phyloP scores from a whole-genome alignment of 2,329 filamentous ascomycete genomes.

The Neurospora sp. region DNA sequence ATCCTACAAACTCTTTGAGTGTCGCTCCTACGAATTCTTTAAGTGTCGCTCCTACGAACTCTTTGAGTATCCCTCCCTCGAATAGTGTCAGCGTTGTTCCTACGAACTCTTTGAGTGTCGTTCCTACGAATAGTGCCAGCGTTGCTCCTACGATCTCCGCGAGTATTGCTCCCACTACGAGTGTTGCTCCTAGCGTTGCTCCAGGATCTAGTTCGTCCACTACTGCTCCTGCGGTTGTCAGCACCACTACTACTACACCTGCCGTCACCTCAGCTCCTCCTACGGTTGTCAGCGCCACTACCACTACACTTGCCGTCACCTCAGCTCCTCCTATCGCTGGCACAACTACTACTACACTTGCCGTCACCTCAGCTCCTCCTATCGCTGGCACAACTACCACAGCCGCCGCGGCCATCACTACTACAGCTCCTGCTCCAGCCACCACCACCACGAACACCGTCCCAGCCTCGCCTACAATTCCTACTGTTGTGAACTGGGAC shows the following conservation, averaged over 20 bases:
- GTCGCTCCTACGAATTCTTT: background rate
- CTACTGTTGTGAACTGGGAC: background rate
- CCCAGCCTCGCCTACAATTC: background rate
- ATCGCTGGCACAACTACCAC: background rate
- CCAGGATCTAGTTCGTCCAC: background rate
- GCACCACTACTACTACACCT: background rate
- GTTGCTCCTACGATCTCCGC: background rate
- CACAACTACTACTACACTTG: no score
- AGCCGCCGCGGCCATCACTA: background rate
- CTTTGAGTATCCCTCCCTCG: no score
- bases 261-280: background rate
- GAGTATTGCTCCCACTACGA: background rate
- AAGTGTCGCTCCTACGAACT: no score
- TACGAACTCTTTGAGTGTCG: background rate
- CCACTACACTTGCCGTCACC: background rate
- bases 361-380: background rate
- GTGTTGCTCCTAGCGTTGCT: background rate
- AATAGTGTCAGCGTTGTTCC: no score
- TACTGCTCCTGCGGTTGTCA: background rate
- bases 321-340: background rate
- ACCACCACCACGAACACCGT: background rate
- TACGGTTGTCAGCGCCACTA: background rate
- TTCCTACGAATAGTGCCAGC: background rate
- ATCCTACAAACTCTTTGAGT: background rate
- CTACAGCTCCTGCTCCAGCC: background rate